Evolutionary conservation across 495 filamentous ascomycete species (phyloP).

Genomic region (Penicillium alfredii): DNA sequence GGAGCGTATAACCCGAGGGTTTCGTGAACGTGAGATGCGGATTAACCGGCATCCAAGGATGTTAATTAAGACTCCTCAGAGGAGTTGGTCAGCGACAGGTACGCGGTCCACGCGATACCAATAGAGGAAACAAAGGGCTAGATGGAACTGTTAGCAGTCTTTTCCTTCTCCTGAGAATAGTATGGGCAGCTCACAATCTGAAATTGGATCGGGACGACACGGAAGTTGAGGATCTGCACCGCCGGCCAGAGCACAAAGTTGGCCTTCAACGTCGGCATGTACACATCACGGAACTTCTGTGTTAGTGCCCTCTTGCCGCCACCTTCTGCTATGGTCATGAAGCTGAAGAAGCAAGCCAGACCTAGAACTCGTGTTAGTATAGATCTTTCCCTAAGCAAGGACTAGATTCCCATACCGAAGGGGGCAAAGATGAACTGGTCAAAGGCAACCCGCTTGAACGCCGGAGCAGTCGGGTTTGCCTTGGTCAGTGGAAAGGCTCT

Average conservation of each 20-base stretch:
- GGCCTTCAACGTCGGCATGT: constrained; percentile 87
- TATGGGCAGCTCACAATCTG: constrained; percentile 70
- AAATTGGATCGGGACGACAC: constrained; percentile 89
- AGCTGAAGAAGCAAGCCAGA: constrained; percentile 85
- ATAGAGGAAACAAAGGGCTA: constrained; percentile 95
- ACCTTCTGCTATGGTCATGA: constrained; percentile 94
- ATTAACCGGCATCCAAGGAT: background rate
- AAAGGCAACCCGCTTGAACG: constrained; percentile 81
- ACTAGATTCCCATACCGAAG: constrained; percentile 51
- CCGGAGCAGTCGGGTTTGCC: constrained; percentile 62
- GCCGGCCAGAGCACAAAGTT: constrained; percentile 95
- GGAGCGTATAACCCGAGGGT: constrained; percentile 6
- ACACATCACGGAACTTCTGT: constrained; percentile 88
- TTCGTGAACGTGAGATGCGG: constrained; percentile 18
- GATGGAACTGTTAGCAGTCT: constrained; percentile 7
- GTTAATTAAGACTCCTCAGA: constrained; percentile 56
- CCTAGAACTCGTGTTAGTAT: constrained; percentile 41
- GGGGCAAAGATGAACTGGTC: constrained; percentile 97
- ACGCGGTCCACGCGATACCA: constrained; percentile 99
- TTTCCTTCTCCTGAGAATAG: too few relatives aligned
- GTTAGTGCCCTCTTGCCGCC: constrained; percentile 74
- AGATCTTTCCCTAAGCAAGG: background rate
- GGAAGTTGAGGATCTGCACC: constrained; percentile 96
- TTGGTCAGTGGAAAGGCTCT: constrained; percentile 78
- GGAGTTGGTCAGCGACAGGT: constrained; percentile 90